Conservation (phyloP, 2,329 filamentous ascomycete genomes). For the Biscogniauxia marginata region DNA sequence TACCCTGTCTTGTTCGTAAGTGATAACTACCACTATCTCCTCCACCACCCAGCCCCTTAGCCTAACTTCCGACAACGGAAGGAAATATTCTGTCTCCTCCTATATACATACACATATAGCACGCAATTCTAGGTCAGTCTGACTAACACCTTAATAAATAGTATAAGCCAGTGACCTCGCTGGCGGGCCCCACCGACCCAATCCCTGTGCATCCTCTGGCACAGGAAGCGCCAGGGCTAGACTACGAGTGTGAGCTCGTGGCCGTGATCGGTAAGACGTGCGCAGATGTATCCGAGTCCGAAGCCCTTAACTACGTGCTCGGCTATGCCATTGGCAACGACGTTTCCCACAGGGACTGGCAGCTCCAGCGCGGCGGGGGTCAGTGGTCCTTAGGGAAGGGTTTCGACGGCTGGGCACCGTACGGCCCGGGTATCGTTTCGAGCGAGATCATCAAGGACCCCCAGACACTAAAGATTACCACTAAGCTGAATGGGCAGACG, state of each 20-base stretch:
- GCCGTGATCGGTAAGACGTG: slow-evolving; percentile 69
- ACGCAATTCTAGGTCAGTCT: background rate
- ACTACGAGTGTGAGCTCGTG: slow-evolving; percentile 81
- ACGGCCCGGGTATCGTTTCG: slow-evolving; percentile 69
- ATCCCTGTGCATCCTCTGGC: slow-evolving; percentile 66
- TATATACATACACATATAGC: background rate
- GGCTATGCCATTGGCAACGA: slow-evolving; percentile 78
- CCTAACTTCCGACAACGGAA: background rate
- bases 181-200: slow-evolving; percentile 62
- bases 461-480: slow-evolving; percentile 54
- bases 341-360: slow-evolving; percentile 78
- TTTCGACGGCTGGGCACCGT: slow-evolving; percentile 74
- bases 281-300: slow-evolving; percentile 60
- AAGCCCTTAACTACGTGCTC: slow-evolving; percentile 69
- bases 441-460: slow-evolving; percentile 54
- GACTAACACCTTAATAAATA: slow-evolving; percentile 20
- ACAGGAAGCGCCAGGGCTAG: slow-evolving; percentile 64
- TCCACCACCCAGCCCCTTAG: background rate
- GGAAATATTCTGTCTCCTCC: background rate
- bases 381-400: slow-evolving; percentile 74
- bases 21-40: slow-evolving; percentile 6
- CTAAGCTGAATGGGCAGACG: slow-evolving; percentile 57
- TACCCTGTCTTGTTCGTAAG: slow-evolving; percentile 70
- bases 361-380: slow-evolving; percentile 63
- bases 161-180: slow-evolving; percentile 67